Percentiles rank a stretch among this genome's conserved stretches.
Conservation (phyloP, 2,329 filamentous ascomycete species). For the Davidsoniella neocaledoniae region DNA sequence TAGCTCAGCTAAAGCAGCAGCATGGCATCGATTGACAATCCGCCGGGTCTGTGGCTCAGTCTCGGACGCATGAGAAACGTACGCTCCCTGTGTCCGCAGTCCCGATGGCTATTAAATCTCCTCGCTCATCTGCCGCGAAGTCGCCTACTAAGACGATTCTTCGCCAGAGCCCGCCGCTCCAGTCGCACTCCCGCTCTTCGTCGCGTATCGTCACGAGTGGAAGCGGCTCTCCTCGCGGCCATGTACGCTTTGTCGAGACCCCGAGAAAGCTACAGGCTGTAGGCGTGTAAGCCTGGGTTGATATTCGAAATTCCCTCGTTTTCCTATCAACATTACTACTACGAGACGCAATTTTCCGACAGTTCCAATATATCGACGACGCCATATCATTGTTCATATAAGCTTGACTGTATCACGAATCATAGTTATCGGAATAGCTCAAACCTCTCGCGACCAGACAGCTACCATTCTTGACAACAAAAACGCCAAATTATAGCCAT, state of each 20-base stretch:
- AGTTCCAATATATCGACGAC: neutral
- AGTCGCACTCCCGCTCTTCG: neutral
- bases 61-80: slow-evolving; percentile 15
- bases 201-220: neutral
- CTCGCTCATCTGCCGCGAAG: slow-evolving; percentile 11
- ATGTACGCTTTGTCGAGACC: slow-evolving; percentile 12
- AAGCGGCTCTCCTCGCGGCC: slow-evolving; percentile 11
- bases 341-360: no score
- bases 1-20: slow-evolving; percentile 95
- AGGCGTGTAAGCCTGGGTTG: slow-evolving; percentile 12
- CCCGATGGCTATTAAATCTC: slow-evolving; percentile 12
- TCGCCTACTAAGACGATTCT: slow-evolving; percentile 11
- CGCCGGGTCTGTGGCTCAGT: slow-evolving; percentile 47
- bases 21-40: slow-evolving; percentile 96
- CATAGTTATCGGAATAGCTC: neutral
- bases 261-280: slow-evolving; percentile 11
- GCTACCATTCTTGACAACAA: neutral
- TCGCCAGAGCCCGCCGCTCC: slow-evolving; percentile 10
- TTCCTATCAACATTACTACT: no score
- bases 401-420: neutral
- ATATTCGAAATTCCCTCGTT: neutral
- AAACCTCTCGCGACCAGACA: slow-evolving; percentile 6
- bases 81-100: slow-evolving; percentile 11
- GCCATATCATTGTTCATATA: neutral
- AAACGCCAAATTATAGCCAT: neutral